phyloP scores from a whole-genome alignment of 2,329 filamentous ascomycete species.

The Pestalotiopsis sp. region DNA sequence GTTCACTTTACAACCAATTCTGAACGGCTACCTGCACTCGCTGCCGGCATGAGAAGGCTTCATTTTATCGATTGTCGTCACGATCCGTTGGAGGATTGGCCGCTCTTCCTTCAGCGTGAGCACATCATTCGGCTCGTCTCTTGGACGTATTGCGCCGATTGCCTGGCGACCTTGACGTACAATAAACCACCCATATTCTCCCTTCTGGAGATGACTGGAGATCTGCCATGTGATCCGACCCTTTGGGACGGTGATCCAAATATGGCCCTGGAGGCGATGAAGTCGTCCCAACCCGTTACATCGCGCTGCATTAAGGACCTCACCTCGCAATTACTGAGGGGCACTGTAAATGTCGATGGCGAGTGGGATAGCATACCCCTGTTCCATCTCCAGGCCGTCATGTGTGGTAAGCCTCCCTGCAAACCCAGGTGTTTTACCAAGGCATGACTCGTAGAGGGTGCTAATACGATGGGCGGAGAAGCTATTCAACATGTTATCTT shows the following conservation, averaged over 20 bases:
- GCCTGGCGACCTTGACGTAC: slow-evolving; percentile 11
- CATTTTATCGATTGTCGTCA: slow-evolving; percentile 4
- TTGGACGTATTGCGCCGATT: slow-evolving; percentile 10
- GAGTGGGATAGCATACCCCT: neutral
- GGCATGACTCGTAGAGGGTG: neutral
- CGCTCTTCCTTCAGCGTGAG: slow-evolving; percentile 6
- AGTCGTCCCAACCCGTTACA: neutral
- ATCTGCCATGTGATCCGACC: slow-evolving; percentile 11
- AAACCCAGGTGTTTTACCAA: neutral
- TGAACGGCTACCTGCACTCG: slow-evolving; percentile 6
- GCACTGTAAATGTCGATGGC: neutral
- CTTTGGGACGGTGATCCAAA: neutral
- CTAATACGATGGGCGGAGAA: neutral
- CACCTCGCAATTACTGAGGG: neutral
- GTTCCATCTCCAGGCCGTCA: neutral
- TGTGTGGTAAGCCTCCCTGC: neutral
- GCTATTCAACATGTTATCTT: slow-evolving; percentile 4
- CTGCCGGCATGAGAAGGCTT: slow-evolving; percentile 7
- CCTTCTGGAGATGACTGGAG: slow-evolving; percentile 11
- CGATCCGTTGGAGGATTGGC: slow-evolving; percentile 7
- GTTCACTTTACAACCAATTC: slow-evolving; percentile 3
- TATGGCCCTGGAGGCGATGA: neutral
- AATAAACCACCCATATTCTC: slow-evolving; percentile 12
- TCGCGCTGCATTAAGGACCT: neutral
- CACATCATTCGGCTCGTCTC: slow-evolving; percentile 11